These are phyloP conservation scores for Singerocomus rubriflavus DNA, from an alignment of 1,284 basidiomycete species.

Conservation along the genomic window DNA sequence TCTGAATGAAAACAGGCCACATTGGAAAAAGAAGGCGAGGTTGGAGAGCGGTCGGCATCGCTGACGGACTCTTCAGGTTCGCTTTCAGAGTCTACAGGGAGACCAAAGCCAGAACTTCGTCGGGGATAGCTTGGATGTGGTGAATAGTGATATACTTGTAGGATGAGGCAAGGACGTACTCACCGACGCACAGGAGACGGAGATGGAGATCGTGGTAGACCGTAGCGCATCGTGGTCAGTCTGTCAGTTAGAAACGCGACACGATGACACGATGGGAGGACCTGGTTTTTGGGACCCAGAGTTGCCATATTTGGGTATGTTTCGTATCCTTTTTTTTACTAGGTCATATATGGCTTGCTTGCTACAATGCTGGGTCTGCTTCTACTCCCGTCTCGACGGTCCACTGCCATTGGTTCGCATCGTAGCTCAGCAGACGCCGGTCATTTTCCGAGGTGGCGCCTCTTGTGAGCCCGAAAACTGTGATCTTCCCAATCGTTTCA, in stretches of 20 bases:
- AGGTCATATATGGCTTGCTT: too few species aligned
- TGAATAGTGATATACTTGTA: not conserved
- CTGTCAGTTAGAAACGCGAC: slow-evolving; percentile 8
- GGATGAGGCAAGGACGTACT: slow-evolving; percentile 10
- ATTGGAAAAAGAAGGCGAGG: slow-evolving; percentile 29
- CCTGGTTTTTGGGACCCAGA: not conserved
- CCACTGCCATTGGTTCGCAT: too few species aligned
- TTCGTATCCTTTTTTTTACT: not conserved
- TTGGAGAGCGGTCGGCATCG: slow-evolving; percentile 25
- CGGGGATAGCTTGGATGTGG: slow-evolving; percentile 9
- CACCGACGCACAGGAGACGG: slow-evolving; percentile 57
- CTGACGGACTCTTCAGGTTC: slow-evolving; percentile 28
- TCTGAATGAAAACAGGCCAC: slow-evolving; percentile 44
- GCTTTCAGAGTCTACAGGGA: slow-evolving; percentile 46
- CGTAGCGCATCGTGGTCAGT: slow-evolving; percentile 52
- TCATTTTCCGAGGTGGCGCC: not conserved
- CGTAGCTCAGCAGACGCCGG: not conserved
- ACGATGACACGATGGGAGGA: not conserved
- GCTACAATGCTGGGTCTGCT: too few species aligned
- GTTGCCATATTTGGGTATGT: not conserved
- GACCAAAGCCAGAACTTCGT: slow-evolving; percentile 50
- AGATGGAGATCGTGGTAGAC: slow-evolving; percentile 57
- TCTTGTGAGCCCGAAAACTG: not conserved
- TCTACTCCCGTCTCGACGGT: too few species aligned
- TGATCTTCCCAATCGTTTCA: not conserved